These are phyloP conservation scores for Lipomyces spencermartinsiae DNA, from an alignment of 805 yeast genomes.

Conservation along the genomic window DNA sequence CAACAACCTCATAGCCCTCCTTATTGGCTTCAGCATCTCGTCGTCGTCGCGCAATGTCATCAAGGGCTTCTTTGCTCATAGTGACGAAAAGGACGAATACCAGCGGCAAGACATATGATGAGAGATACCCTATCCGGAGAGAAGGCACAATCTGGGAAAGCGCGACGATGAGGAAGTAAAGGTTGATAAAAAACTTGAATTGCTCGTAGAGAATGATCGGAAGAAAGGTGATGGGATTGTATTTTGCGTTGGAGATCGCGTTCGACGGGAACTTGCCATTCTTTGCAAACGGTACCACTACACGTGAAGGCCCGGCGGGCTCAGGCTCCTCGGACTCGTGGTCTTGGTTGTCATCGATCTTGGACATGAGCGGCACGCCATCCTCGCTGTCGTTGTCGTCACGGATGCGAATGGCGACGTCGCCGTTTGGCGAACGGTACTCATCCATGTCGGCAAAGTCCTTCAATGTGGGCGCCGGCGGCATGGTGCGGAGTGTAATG, in stretches of 20 bases:
- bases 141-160: slow-evolving; percentile 90
- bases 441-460: slow-evolving; percentile 33
- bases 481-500: slow-evolving; percentile 37
- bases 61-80: slow-evolving; percentile 94
- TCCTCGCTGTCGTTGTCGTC: slow-evolving; percentile 32
- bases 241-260: slow-evolving; percentile 92
- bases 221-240: slow-evolving; percentile 82
- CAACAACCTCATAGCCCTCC: slow-evolving; percentile 75
- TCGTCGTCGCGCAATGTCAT: slow-evolving; percentile 87
- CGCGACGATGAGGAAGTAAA: slow-evolving; percentile 91
- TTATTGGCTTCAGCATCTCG: slow-evolving; percentile 89
- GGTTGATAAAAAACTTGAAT: slow-evolving; percentile 93
- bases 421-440: slow-evolving; percentile 28
- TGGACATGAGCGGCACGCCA: slow-evolving; percentile 38
- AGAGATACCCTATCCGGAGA: slow-evolving; percentile 87
- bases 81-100: slow-evolving; percentile 92
- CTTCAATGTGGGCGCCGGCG: slow-evolving; percentile 33
- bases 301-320: slow-evolving; percentile 33
- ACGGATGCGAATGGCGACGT: slow-evolving; percentile 36
- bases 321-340: slow-evolving; percentile 31
- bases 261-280: slow-evolving; percentile 58
- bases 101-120: slow-evolving; percentile 91
- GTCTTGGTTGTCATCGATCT: slow-evolving; percentile 30
- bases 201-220: slow-evolving; percentile 93
- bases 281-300: slow-evolving; percentile 30